Evolutionary conservation across 768 basidiomycete species (phyloP).

Genomic region (Tephrocybe sp.): DNA sequence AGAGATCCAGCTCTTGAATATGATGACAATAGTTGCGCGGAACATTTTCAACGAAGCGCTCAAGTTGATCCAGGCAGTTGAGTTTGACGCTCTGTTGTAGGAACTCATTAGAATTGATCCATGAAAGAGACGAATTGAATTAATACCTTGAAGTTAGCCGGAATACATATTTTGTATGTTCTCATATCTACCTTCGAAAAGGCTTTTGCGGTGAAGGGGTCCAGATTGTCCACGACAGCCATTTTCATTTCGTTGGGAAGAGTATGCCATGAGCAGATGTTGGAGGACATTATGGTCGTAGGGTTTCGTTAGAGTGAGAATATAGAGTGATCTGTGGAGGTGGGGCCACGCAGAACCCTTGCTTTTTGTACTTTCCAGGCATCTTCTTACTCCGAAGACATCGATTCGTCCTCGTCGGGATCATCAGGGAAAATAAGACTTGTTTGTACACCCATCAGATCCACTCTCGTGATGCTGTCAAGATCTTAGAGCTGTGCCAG

Average conservation of each 20-base stretch:
- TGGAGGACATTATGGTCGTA: conserved; percentile 18
- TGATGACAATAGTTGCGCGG: conserved; percentile 50
- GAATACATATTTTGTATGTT: conserved; percentile 54
- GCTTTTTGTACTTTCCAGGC: conserved; percentile 10
- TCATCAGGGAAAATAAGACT: conserved; percentile 17
- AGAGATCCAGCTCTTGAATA: conserved; percentile 54
- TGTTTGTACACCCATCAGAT: conserved; percentile 16
- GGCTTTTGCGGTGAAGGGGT: conserved; percentile 37
- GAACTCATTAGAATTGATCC: conserved; percentile 15
- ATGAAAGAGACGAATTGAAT: neutral
- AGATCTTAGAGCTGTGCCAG: conserved; percentile 14
- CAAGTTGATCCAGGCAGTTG: conserved; percentile 41
- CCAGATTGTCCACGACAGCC: conserved; percentile 50
- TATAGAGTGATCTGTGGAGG: neutral
- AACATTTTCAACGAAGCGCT: conserved; percentile 53
- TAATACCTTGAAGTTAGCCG: conserved; percentile 57
- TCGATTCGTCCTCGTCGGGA: conserved; percentile 36
- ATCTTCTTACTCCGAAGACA: conserved; percentile 26
- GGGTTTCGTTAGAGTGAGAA: conserved; percentile 6
- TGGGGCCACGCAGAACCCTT: neutral
- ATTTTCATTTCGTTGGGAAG: conserved; percentile 71
- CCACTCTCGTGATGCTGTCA: conserved; percentile 19
- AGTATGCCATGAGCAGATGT: conserved; percentile 41
- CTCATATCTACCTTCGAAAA: conserved; percentile 48
- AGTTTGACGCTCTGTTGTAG: conserved; percentile 47